These are phyloP conservation scores for Zychaea mexicana DNA, from an alignment of 371 early-diverging fungal species.

Conservation along the genomic window DNA sequence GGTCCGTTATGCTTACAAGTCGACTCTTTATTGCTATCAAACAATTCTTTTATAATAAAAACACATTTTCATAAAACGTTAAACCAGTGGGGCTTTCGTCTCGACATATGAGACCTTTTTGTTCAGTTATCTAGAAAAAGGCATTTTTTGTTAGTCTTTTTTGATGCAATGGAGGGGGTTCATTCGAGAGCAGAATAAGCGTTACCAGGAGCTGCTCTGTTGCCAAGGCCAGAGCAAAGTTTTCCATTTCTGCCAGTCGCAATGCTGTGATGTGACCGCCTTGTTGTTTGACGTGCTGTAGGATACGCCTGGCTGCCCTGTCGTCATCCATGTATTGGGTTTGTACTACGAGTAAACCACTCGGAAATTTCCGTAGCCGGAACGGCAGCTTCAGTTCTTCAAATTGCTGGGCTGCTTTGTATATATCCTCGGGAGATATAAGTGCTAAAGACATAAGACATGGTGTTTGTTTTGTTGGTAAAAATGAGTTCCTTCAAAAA, in stretches of 20 bases:
- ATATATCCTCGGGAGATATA: constrained; percentile 87
- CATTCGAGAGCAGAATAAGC: not conserved
- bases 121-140: constrained; percentile 72
- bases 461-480: not conserved
- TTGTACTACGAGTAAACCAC: constrained; percentile 80
- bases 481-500: not conserved
- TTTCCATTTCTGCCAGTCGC: constrained; percentile 70
- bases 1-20: not conserved
- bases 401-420: constrained; percentile 72
- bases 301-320: constrained; percentile 61
- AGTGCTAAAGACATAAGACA: constrained; percentile 57
- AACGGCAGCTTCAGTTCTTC: constrained; percentile 69
- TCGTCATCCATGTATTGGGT: constrained; percentile 73
- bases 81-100: constrained; percentile 86
- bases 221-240: constrained; percentile 68
- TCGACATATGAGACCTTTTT: constrained; percentile 76
- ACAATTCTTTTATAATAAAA: constrained; percentile 20
- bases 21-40: not conserved
- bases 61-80: constrained; percentile 79
- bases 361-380: constrained; percentile 72
- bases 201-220: constrained; percentile 74
- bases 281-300: constrained; percentile 54
- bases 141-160: not conserved
- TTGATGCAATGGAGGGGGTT: not conserved
- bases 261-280: constrained; percentile 63